These are phyloP conservation scores for Paracamarosporium sp. DNA, from an alignment of 2,329 filamentous ascomycete species.

Conservation along the genomic window DNA sequence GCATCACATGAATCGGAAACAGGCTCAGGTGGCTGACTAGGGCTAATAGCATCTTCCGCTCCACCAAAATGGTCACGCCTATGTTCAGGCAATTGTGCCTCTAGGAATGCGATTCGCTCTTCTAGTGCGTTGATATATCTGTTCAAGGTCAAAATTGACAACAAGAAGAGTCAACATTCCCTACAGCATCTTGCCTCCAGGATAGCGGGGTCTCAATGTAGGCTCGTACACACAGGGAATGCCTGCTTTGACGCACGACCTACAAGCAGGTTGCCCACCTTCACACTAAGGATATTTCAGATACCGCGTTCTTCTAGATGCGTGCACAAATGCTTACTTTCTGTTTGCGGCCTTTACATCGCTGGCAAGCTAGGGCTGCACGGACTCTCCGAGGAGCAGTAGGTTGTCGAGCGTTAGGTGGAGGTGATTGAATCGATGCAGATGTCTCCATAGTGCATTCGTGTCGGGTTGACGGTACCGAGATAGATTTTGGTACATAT, in stretches of 20 bases:
- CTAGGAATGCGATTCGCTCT: slow-evolving; percentile 34
- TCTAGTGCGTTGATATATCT: slow-evolving; percentile 35
- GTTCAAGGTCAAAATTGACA: background rate
- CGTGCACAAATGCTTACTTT: slow-evolving; percentile 19
- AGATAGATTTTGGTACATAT: background rate
- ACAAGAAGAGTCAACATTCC: background rate
- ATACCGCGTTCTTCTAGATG: background rate
- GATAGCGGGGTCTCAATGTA: slow-evolving; percentile 31
- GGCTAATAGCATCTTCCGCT: slow-evolving; percentile 12
- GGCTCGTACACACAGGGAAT: slow-evolving; percentile 32
- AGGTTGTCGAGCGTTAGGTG: slow-evolving; percentile 4
- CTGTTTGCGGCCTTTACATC: slow-evolving; percentile 36
- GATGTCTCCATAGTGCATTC: slow-evolving; percentile 11
- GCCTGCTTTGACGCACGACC: slow-evolving; percentile 26
- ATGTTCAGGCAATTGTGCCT: slow-evolving; percentile 32
- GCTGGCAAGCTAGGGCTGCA: slow-evolving; percentile 31
- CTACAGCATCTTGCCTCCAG: slow-evolving; percentile 34
- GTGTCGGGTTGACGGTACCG: background rate
- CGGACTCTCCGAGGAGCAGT: slow-evolving; percentile 23
- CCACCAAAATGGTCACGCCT: slow-evolving; percentile 30
- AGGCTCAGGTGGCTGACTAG: slow-evolving; percentile 6
- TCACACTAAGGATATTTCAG: slow-evolving; percentile 26
- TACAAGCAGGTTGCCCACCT: slow-evolving; percentile 27
- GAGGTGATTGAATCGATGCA: slow-evolving; percentile 7
- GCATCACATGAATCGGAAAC: background rate